Conservation (phyloP, 345 rosid genomes). For the Luvunga scandens region DNA sequence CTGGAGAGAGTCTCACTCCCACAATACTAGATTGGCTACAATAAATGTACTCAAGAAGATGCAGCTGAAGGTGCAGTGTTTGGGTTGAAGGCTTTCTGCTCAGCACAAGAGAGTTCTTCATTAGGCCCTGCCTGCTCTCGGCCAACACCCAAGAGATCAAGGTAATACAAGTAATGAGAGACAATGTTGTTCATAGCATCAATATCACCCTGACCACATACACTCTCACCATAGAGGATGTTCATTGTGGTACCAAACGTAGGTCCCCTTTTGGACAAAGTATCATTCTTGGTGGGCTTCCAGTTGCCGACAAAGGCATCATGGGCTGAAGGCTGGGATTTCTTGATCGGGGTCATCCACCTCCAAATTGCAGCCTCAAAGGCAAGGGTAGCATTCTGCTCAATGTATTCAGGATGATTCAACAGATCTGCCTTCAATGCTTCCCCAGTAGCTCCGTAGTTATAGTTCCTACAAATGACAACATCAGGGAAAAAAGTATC, state of each 20-base stretch:
- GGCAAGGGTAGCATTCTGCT: slow-evolving; percentile 81
- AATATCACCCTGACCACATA: slow-evolving; percentile 71
- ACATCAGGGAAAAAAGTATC: neutral
- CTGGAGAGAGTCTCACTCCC: neutral
- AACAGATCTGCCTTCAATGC: slow-evolving; percentile 63
- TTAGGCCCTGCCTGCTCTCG: slow-evolving; percentile 75
- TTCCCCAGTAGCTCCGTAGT: slow-evolving; percentile 68
- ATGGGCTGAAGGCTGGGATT: slow-evolving; percentile 69
- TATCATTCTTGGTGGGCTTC: slow-evolving; percentile 85
- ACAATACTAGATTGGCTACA: neutral
- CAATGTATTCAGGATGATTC: slow-evolving; percentile 69
- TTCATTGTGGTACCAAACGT: slow-evolving; percentile 77
- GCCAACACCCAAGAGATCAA: slow-evolving; percentile 77
- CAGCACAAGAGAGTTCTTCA: slow-evolving; percentile 64
- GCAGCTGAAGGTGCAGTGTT: slow-evolving; percentile 30
- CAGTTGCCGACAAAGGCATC: slow-evolving; percentile 65
- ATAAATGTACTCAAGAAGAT: slow-evolving; percentile 28
- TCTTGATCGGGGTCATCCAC: slow-evolving; percentile 80
- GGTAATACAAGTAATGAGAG: slow-evolving; percentile 78
- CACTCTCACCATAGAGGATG: slow-evolving; percentile 57
- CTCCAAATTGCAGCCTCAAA: slow-evolving; percentile 78
- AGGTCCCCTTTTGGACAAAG: slow-evolving; percentile 60
- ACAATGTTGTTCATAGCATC: slow-evolving; percentile 74
- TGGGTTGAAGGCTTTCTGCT: slow-evolving; percentile 79
- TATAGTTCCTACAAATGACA: slow-evolving; percentile 56